phyloP scores from a whole-genome alignment of 169 alveolate genomes.

The Eimeria tenella region DNA sequence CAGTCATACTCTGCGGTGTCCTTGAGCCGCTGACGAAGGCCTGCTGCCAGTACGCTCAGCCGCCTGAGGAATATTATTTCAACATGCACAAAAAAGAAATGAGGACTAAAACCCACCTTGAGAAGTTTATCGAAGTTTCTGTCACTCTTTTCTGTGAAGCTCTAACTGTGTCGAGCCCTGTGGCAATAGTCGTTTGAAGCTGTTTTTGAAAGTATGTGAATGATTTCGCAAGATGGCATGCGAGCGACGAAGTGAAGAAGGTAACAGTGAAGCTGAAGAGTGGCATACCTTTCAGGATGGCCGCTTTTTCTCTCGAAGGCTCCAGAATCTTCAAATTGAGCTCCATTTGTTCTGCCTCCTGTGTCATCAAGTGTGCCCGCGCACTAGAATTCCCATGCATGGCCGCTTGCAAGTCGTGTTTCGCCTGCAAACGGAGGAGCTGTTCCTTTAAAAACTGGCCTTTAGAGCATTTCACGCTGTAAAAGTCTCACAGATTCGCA shows the following conservation, averaged over 20 bases:
- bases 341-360: neutral
- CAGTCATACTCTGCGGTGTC: neutral
- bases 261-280: neutral
- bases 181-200: neutral
- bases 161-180: neutral
- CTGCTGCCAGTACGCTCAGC: neutral
- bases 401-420: neutral
- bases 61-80: neutral
- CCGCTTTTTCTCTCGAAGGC: neutral
- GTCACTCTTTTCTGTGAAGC: neutral
- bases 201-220: neutral
- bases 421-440: neutral
- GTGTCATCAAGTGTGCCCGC: constrained; percentile 1
- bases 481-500: neutral
- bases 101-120: neutral
- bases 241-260: too few relatives aligned
- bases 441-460: neutral
- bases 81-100: neutral
- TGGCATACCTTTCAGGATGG: neutral
- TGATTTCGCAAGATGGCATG: too few relatives aligned
- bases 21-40: constrained; percentile 5
- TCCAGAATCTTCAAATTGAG: neutral
- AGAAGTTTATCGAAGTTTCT: neutral
- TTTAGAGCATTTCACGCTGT: too few relatives aligned
- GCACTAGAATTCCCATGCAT: neutral